Percentiles rank a stretch among this genome's conserved stretches.
These are phyloP conservation scores for Skeletonema menzelii DNA, from an alignment of 108 stramenopile species.

Conservation along the genomic window DNA sequence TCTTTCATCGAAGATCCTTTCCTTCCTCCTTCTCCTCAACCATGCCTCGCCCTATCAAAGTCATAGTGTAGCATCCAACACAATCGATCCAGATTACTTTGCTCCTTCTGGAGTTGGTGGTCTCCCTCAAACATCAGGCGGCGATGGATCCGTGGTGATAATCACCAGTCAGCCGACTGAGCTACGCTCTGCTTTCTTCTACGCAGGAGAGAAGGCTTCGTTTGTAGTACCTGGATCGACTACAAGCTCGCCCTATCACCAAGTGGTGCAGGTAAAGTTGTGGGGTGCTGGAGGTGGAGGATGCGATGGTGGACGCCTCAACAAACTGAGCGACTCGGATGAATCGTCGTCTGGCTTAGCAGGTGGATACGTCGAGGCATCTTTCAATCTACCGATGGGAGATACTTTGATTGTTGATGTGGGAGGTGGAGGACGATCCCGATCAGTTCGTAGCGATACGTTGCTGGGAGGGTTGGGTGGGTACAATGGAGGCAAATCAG, in stretches of 20 bases:
- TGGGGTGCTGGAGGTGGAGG: slow-evolving; percentile 35
- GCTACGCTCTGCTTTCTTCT: neutral
- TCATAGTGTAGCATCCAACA: neutral
- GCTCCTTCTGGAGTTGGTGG: neutral
- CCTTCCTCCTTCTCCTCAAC: neutral
- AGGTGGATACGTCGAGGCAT: slow-evolving; percentile 20
- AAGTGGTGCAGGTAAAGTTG: slow-evolving; percentile 5
- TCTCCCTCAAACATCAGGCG: neutral
- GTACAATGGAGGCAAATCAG: slow-evolving; percentile 4
- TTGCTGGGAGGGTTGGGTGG: slow-evolving; percentile 16
- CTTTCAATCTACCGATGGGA: slow-evolving; percentile 15
- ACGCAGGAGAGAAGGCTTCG: neutral
- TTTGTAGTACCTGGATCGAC: slow-evolving; percentile 7
- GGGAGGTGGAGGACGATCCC: slow-evolving; percentile 12
- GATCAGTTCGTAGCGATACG: neutral
- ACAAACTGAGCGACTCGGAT: neutral
- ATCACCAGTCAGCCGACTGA: neutral
- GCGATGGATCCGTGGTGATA: neutral
- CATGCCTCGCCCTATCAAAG: neutral
- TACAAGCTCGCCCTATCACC: neutral
- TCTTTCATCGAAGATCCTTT: no score
- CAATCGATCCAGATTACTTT: neutral
- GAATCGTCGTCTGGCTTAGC: neutral
- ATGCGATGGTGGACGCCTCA: slow-evolving; percentile 21
- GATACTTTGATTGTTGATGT: slow-evolving; percentile 4